Evolutionary conservation across 352 stramenopile genomes (phyloP).

Genomic region (Aphanomyces euteiches): DNA sequence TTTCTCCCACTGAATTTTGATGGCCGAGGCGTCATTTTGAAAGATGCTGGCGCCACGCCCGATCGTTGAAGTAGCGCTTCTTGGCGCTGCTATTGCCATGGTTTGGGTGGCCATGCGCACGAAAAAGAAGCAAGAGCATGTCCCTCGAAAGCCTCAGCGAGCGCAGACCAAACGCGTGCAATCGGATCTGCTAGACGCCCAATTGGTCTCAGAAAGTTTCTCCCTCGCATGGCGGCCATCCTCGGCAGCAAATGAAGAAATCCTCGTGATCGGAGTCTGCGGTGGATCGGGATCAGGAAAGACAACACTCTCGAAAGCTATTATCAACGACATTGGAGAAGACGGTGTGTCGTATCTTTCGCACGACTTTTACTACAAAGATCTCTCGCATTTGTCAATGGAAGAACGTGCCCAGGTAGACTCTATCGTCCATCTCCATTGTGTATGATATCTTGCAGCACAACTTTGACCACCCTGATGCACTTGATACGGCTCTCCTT

Average conservation of each 20-base stretch:
- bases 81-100: conserved; percentile 6
- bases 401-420: conserved; percentile 70
- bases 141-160: neutral
- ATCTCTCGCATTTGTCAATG: conserved; percentile 83
- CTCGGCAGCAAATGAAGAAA: conserved; percentile 51
- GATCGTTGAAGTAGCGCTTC: conserved; percentile 1
- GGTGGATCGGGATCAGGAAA: conserved; percentile 90
- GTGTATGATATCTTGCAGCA: conserved; percentile 37
- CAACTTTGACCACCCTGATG: conserved; percentile 98
- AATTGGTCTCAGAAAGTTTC: conserved; percentile 80
- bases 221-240: conserved; percentile 52
- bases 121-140: neutral
- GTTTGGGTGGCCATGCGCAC: conserved; percentile 3
- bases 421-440: neutral
- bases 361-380: conserved; percentile 97
- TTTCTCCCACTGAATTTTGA: neutral
- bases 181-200: conserved; percentile 56
- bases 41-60: conserved; percentile 8
- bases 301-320: conserved; percentile 86
- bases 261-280: conserved; percentile 89
- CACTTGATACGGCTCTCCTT: conserved; percentile 93
- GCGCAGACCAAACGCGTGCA: conserved; percentile 42
- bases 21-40: neutral
- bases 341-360: conserved; percentile 92
- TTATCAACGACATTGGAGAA: conserved; percentile 85